phyloP scores from a whole-genome alignment of 192 early-diverging fungal species.

The Allomyces macrogynus region DNA sequence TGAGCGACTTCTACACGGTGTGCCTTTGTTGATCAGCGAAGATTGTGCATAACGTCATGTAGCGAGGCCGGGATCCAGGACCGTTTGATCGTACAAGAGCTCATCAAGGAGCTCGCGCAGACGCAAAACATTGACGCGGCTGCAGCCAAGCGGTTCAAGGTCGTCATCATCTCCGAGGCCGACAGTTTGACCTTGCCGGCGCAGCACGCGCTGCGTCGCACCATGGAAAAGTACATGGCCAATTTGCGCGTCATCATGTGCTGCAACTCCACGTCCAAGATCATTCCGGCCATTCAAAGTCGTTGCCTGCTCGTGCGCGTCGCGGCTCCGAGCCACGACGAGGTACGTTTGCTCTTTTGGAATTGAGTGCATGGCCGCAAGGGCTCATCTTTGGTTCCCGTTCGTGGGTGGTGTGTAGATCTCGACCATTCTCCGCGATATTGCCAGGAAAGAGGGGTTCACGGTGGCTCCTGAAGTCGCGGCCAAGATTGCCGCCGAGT shows the following conservation, averaged over 20 bases:
- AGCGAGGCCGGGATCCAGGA: slow-evolving; percentile 93
- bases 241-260: slow-evolving; percentile 87
- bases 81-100: slow-evolving; percentile 74
- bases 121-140: slow-evolving; percentile 72
- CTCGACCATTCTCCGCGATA: slow-evolving; percentile 37
- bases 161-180: slow-evolving; percentile 87
- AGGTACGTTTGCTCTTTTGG: slow-evolving; percentile 28
- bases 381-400: not conserved
- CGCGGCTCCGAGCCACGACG: slow-evolving; percentile 49
- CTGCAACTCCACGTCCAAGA: slow-evolving; percentile 68
- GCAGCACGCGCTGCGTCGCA: slow-evolving; percentile 87
- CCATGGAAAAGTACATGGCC: slow-evolving; percentile 97
- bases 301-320: slow-evolving; percentile 80
- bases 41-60: too few relatives aligned
- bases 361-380: not conserved
- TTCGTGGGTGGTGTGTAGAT: slow-evolving; percentile 13
- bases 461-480: slow-evolving; percentile 40
- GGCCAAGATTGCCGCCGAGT: slow-evolving; percentile 38
- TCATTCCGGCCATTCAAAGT: slow-evolving; percentile 80
- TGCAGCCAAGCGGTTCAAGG: slow-evolving; percentile 72
- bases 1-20: too few relatives aligned
- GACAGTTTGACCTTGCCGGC: slow-evolving; percentile 73
- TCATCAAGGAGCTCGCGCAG: slow-evolving; percentile 94
- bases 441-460: slow-evolving; percentile 66
- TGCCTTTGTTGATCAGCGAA: too few relatives aligned